Evolutionary conservation across 2,329 filamentous ascomycete genomes (phyloP).

Genomic region (Nigrospora osmanthi): DNA sequence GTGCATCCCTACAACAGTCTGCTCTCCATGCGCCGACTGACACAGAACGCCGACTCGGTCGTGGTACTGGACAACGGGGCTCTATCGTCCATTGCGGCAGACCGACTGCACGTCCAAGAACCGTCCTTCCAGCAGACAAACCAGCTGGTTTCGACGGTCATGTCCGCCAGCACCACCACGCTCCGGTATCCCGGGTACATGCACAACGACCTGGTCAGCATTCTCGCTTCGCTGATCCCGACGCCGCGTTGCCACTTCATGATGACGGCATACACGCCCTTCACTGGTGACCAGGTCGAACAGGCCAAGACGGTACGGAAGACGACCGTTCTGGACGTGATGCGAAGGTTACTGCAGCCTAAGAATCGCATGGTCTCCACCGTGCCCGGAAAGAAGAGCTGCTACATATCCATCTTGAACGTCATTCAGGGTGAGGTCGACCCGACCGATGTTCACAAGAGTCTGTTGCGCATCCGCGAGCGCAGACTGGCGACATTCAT

Average conservation of each 20-base stretch:
- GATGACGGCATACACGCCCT: slow-evolving; percentile 97
- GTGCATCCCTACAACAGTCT: slow-evolving; percentile 98
- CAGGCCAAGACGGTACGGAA: slow-evolving; percentile 97
- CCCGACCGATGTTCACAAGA: slow-evolving; percentile 97
- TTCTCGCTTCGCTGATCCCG: slow-evolving; percentile 90
- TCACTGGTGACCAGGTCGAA: slow-evolving; percentile 92
- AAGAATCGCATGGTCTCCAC: slow-evolving; percentile 99
- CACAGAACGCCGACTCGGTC: slow-evolving; percentile 94
- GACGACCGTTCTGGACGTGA: slow-evolving; percentile 95
- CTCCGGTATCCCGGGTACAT: slow-evolving; percentile 97
- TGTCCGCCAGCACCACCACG: slow-evolving; percentile 96
- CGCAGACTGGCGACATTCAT: slow-evolving; percentile 92
- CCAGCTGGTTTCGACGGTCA: slow-evolving; percentile 93
- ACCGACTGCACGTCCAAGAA: slow-evolving; percentile 88
- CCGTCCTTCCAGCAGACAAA: slow-evolving; percentile 97
- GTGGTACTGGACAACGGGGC: slow-evolving; percentile 96
- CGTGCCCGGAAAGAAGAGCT: slow-evolving; percentile 90
- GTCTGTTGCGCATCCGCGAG: slow-evolving; percentile 88
- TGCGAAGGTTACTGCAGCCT: slow-evolving; percentile 88
- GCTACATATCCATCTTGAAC: slow-evolving; percentile 97
- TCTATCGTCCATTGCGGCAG: slow-evolving; percentile 85
- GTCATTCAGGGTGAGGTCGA: slow-evolving; percentile 99
- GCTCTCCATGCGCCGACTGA: slow-evolving; percentile 80
- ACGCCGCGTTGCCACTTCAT: slow-evolving; percentile 97
- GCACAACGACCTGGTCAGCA: slow-evolving; percentile 98